Percentiles rank a stretch among this genome's conserved stretches.
Conservation (phyloP, 805 yeast genomes). For the Novakomyces olei region DNA sequence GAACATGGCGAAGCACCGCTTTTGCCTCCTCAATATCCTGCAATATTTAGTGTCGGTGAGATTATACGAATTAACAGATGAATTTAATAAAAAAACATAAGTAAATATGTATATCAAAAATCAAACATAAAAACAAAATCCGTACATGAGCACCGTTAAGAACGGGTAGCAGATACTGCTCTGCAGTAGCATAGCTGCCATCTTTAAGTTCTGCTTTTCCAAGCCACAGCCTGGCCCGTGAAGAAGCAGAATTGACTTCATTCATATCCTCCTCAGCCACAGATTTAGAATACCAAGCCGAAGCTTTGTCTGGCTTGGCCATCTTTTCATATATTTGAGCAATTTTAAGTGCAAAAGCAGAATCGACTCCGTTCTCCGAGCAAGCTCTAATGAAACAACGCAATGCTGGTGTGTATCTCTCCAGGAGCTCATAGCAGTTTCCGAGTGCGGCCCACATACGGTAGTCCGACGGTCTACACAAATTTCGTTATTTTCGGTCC, state of each 20-base stretch:
- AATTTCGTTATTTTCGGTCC: too few relatives aligned
- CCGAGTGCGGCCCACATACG: slow-evolving; percentile 96
- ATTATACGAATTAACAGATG: too few relatives aligned
- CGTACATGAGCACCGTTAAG: not conserved
- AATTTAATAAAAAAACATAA: too few relatives aligned
- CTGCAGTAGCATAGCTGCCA: slow-evolving; percentile 1
- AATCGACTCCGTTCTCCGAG: slow-evolving; percentile 31
- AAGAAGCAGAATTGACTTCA: slow-evolving; percentile 1
- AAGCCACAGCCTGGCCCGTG: slow-evolving; percentile 2
- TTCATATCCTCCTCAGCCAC: slow-evolving; percentile 2
- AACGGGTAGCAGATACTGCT: slow-evolving; percentile 1
- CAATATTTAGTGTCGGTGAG: too few relatives aligned
- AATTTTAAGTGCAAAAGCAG: slow-evolving; percentile 36
- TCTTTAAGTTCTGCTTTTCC: slow-evolving; percentile 1
- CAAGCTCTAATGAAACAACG: slow-evolving; percentile 66
- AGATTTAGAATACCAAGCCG: slow-evolving; percentile 16
- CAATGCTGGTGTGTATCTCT: slow-evolving; percentile 47
- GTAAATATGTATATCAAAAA: too few relatives aligned
- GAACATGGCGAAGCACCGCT: slow-evolving; percentile 1
- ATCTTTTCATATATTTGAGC: slow-evolving; percentile 44
- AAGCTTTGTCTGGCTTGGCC: slow-evolving; percentile 31
- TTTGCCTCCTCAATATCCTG: slow-evolving; percentile 3
- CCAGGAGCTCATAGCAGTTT: slow-evolving; percentile 62
- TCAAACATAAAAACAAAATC: too few relatives aligned
- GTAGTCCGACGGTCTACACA: slow-evolving; percentile 55